Base-by-base conservation (phyloP, 176 grass and related monocot genomes). In the Zizania latifolia region DNA sequence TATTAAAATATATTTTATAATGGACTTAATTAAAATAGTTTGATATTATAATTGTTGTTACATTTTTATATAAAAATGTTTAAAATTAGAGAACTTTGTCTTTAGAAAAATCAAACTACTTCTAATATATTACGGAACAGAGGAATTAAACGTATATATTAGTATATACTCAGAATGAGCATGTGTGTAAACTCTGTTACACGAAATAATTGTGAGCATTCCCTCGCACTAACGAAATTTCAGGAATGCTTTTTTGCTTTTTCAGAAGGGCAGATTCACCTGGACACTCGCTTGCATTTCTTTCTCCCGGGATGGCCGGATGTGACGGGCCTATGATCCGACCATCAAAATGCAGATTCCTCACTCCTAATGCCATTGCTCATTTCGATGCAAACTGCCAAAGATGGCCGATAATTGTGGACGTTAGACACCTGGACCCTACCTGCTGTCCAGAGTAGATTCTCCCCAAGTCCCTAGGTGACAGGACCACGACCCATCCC, bases 331-430 rank as follows among this genome's bases (percentile, higher is more conserved):
- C 12, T 55, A 54, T 14, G 16, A 28, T 59, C 30, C 22, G 19
- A 31, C 69, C 70, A 55, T 65, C 29, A 62, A 82, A 67, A 67
- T 46, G 62, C 28, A 53, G 43, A 41, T 30, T 10, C 65, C n/a
- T n/a, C n/a, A n/a, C n/a, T n/a, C n/a, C 2, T 8, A 65, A 19
- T 46, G 48, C 48, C 9, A 17, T 22, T 53, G 22, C 48, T 2
- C 48, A n/a, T 22, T 8, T 53, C n/a, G n/a, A 53, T 53, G 12
- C 48, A 68, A 55, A 65, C 8, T 50, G 14, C 21, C 56, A 3
- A 39, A 55, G 64, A 65, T 19, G 43, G 4, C 62, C 6, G 14
- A 30, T 24, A 22, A 74, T 65, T 28, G 13, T 55, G 36, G 55
- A 30, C 45, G 16, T 8, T 41, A 41, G 2, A 22, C 7, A 53